phyloP scores from a whole-genome alignment of 2,329 filamentous ascomycete species.

The Phialophora expanda region DNA sequence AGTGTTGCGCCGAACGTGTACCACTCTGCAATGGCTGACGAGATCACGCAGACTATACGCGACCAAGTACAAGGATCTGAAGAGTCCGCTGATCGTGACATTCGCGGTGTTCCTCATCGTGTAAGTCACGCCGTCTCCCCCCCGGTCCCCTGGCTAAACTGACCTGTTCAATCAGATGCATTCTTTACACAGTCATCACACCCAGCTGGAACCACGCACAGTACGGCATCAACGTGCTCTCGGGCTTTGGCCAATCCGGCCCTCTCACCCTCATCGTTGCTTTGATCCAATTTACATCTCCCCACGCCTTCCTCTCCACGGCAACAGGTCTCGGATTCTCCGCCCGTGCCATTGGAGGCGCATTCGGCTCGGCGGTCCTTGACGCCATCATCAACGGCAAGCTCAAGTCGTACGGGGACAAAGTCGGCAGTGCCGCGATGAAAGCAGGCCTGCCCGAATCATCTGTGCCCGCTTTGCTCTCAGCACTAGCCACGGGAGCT shows the following conservation, averaged over 20 bases:
- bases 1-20: conserved; percentile 33
- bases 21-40: conserved; percentile 11
- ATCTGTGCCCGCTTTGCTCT: conserved; percentile 48
- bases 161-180: conserved; percentile 43
- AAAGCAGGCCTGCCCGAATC: conserved; percentile 51
- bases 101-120: conserved; percentile 56
- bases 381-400: conserved; percentile 60
- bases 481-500: conserved; percentile 48
- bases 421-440: conserved; percentile 51
- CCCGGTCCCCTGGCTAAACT: conserved; percentile 20
- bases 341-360: conserved; percentile 59
- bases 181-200: conserved; percentile 55
- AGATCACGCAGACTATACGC: conserved; percentile 47
- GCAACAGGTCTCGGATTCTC: conserved; percentile 61
- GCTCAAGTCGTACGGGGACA: conserved; percentile 49
- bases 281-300: conserved; percentile 59
- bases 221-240: conserved; percentile 56
- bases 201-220: conserved; percentile 54
- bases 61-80: conserved; percentile 57
- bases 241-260: conserved; percentile 57
- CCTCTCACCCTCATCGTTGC: conserved; percentile 58
- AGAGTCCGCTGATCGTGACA: conserved; percentile 54
- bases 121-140: conserved; percentile 42
- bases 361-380: conserved; percentile 59
- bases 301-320: conserved; percentile 59